These are phyloP conservation scores for Cajanus cajan DNA, from an alignment of 306 rosid species.

Conservation along the genomic window DNA sequence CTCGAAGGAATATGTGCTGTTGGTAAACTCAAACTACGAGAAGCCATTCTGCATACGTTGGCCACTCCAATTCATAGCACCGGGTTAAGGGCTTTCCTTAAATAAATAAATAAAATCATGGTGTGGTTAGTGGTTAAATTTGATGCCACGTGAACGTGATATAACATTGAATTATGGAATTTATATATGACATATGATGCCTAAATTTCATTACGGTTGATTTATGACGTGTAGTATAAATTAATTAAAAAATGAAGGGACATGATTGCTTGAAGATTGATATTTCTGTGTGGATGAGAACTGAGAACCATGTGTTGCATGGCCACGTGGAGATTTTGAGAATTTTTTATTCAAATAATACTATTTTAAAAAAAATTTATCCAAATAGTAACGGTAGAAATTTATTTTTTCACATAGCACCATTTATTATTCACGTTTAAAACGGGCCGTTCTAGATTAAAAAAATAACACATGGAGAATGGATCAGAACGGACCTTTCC, in stretches of 20 bases:
- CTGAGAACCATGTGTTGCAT: not conserved
- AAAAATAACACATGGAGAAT: too few species aligned
- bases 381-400: too few species aligned
- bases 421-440: too few species aligned
- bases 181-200: not conserved
- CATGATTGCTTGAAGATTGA: not conserved
- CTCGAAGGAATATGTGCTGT: conserved; percentile 34
- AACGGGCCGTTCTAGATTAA: too few species aligned
- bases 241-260: not conserved
- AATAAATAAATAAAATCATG: not conserved
- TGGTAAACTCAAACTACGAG: conserved; percentile 45
- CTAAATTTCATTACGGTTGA: not conserved
- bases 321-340: conserved; percentile 5
- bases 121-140: not conserved
- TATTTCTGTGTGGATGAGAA: not conserved
- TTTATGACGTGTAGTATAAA: too few species aligned
- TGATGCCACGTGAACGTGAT: conserved; percentile 22
- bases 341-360: too few species aligned
- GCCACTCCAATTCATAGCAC: not conserved
- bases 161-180: not conserved
- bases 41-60: conserved; percentile 43
- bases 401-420: too few species aligned
- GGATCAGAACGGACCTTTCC: too few species aligned
- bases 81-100: not conserved
- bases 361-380: too few species aligned